Base-by-base conservation (phyloP, 2,329 filamentous ascomycete genomes). In the Talaromyces sp. region DNA sequence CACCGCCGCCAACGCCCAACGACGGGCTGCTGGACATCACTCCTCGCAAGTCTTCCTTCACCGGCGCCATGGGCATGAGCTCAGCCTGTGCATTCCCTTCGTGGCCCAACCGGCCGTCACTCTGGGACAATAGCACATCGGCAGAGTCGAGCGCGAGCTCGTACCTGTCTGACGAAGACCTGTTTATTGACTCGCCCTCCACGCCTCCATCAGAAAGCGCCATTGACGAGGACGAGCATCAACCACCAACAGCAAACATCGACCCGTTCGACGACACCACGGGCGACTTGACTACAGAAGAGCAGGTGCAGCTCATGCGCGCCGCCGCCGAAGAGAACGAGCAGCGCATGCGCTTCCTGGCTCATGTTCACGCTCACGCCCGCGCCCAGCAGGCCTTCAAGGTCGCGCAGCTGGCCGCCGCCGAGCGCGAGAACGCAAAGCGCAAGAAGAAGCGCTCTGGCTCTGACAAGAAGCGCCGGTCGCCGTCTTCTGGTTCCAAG, bases 51-150 rank as follows among this genome's bases (percentile, higher is more conserved):
- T 74, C 71, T 9, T 76, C 74, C 38, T 77, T 77, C 68, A 76
- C 74, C 26, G 70, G 66, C 27, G 66, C 70, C 35, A 70, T 71
- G 59, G 72, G 73, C 8, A 70, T 74, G 68, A 75, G 70, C 66
- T 75, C 71, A 29, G 70, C 74, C 56, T 78, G 75, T 61, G 75
- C 75, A 4, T 78, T 77, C 56, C 75, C 75, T 9, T 77, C 75
- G 4, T 78, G 75, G 75, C 75, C 75, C 52, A 77, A 77, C 68
- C 66, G 75, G 5, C 67, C 73, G 1, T 74, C 74, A 9, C 70
- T 78, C 21, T 68, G 72, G 52, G 71, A 62, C 62, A 65, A 65
- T 57, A 46, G n/a, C 17, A 68, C 72, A 51, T 69, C 72, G 0
- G 51, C 54, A 3, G 67, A 70, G 14, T 69, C 68, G 1, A 70